phyloP scores from a whole-genome alignment of 352 stramenopile species.

The Pythium volutum region DNA sequence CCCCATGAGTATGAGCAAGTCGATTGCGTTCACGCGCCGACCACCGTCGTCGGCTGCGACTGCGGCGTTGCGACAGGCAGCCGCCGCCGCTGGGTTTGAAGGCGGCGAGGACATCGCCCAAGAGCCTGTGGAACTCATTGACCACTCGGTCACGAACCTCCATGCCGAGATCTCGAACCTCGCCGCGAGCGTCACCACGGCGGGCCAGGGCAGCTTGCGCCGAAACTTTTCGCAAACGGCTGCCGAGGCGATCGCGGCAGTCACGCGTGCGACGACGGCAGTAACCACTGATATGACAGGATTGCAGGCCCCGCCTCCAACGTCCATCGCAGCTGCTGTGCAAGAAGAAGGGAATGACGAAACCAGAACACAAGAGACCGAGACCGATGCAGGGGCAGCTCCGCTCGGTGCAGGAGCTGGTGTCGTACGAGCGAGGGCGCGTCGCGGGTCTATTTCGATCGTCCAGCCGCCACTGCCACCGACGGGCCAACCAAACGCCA shows the following conservation, averaged over 20 bases:
- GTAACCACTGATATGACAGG: too few species aligned
- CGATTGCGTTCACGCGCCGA: slow-evolving; percentile 58
- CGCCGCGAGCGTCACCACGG: slow-evolving; percentile 74
- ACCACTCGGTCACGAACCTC: slow-evolving; percentile 69
- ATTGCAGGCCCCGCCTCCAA: too few species aligned
- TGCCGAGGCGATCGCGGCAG: slow-evolving; percentile 22
- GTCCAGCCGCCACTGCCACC: neutral
- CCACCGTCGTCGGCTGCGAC: slow-evolving; percentile 18
- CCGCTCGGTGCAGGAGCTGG: slow-evolving; percentile 5
- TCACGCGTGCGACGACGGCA: slow-evolving; percentile 11
- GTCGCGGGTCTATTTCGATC: slow-evolving; percentile 31
- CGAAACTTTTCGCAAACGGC: slow-evolving; percentile 71
- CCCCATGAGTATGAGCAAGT: slow-evolving; percentile 81
- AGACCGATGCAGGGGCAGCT: neutral
- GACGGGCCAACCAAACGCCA: slow-evolving; percentile 5
- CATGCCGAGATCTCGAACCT: slow-evolving; percentile 82
- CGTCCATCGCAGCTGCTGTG: neutral
- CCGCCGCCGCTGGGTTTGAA: slow-evolving; percentile 19
- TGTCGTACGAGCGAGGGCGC: slow-evolving; percentile 23
- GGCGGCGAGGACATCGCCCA: slow-evolving; percentile 39
- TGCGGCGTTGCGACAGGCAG: neutral
- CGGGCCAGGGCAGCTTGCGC: slow-evolving; percentile 65
- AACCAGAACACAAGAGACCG: neutral
- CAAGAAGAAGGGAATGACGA: neutral
- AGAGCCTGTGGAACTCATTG: slow-evolving; percentile 58